Percentiles rank a stretch among this genome's conserved stretches.
phyloP scores from a whole-genome alignment of 805 yeast species.

The Spathaspora boniae region DNA sequence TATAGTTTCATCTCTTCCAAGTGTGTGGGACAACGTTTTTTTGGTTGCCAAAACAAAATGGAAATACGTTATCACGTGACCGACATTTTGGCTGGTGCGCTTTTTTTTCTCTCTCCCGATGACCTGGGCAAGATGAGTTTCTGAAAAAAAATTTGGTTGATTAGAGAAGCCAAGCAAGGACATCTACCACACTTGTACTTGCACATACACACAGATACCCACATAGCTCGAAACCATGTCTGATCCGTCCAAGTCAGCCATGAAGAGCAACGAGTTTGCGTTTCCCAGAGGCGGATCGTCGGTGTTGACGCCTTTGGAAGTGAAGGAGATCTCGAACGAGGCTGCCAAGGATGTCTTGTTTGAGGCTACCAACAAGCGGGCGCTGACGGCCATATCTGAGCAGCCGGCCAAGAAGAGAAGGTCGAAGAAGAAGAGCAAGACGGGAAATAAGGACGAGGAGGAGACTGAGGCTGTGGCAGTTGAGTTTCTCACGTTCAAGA shows the following conservation, averaged over 20 bases:
- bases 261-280: slow-evolving; percentile 48
- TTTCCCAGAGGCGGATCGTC: slow-evolving; percentile 97
- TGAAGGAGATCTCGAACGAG: slow-evolving; percentile 88
- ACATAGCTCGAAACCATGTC: slow-evolving; percentile 7
- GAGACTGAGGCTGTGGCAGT: slow-evolving; percentile 43
- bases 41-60: too few species aligned
- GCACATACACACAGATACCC: too few species aligned
- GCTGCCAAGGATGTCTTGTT: slow-evolving; percentile 86
- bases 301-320: slow-evolving; percentile 82
- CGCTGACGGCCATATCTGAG: slow-evolving; percentile 21
- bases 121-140: too few species aligned
- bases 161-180: neutral
- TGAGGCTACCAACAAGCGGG: slow-evolving; percentile 41
- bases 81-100: too few species aligned
- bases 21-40: neutral
- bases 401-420: slow-evolving; percentile 23
- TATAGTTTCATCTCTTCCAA: neutral
- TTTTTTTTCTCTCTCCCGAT: too few species aligned
- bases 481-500: slow-evolving; percentile 61
- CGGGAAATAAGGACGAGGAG: slow-evolving; percentile 16
- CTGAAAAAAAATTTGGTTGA: too few species aligned
- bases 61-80: too few species aligned
- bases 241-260: slow-evolving; percentile 22
- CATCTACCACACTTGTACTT: neutral
- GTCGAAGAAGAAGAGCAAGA: slow-evolving; percentile 15